Conservation (phyloP, 441 rosid genomes). For the Theobroma grandiflorum region DNA sequence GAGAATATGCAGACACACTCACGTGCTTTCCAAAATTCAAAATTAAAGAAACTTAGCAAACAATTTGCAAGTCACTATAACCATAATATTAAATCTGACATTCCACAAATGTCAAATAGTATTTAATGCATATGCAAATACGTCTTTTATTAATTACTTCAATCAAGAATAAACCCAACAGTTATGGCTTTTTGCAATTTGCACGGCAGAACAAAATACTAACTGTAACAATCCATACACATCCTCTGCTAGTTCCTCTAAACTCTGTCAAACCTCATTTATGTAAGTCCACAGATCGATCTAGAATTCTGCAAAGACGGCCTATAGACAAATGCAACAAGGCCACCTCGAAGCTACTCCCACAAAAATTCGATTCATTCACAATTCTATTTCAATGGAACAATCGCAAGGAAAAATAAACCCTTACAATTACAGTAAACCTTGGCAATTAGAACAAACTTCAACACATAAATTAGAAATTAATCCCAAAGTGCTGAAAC, state of each 20-base stretch:
- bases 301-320: background rate
- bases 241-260: background rate
- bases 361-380: background rate
- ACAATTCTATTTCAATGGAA: constrained; percentile 6
- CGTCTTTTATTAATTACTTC: background rate
- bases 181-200: background rate
- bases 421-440: background rate
- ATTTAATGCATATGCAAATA: constrained; percentile 20
- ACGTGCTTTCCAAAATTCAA: background rate
- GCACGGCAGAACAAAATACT: background rate
- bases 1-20: background rate
- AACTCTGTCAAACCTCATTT: background rate
- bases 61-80: background rate
- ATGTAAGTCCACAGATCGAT: background rate
- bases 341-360: background rate
- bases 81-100: background rate
- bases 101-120: background rate
- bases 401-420: constrained; percentile 5
- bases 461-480: background rate
- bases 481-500: background rate
- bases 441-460: constrained; percentile 4
- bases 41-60: constrained; percentile 11
- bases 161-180: background rate
- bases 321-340: background rate
- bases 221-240: background rate